Percentiles rank a stretch among this genome's conserved stretches.
phyloP scores from a whole-genome alignment of 148 eudicot species.

The Polygonum maritimum region DNA sequence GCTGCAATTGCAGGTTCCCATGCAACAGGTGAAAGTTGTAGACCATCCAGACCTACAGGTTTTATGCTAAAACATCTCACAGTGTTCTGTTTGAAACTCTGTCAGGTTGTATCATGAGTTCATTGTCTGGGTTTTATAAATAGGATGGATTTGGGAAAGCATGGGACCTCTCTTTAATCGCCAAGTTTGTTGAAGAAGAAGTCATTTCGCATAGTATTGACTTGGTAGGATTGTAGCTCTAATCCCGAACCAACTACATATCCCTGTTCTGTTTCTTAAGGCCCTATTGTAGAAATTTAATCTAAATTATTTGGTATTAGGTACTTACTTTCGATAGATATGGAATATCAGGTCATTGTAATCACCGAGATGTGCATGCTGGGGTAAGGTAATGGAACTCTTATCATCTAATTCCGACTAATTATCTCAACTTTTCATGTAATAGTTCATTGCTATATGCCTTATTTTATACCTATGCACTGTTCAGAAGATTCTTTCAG shows the following conservation, averaged over 20 bases:
- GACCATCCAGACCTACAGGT: slow-evolving; percentile 90
- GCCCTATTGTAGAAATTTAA: background rate
- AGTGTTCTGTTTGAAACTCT: background rate
- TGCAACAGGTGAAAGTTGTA: slow-evolving; percentile 46
- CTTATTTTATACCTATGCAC: background rate
- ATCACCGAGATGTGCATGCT: slow-evolving; percentile 66
- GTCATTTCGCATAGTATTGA: slow-evolving; percentile 40
- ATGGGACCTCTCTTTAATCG: slow-evolving; percentile 57
- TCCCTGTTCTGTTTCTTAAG: background rate
- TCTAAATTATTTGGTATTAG: slow-evolving; percentile 17
- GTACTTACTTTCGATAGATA: slow-evolving; percentile 70
- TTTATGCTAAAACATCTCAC: background rate
- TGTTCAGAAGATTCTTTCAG: background rate
- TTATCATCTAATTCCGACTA: background rate
- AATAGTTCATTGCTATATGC: background rate
- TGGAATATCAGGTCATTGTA: slow-evolving; percentile 95
- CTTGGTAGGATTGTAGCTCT: slow-evolving; percentile 34
- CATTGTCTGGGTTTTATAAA: slow-evolving; percentile 4
- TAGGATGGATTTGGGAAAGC: slow-evolving; percentile 81
- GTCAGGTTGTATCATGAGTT: background rate
- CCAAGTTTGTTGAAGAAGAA: slow-evolving; percentile 45
- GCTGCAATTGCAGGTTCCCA: slow-evolving; percentile 50
- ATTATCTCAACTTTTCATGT: background rate
- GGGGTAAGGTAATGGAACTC: slow-evolving; percentile 50
- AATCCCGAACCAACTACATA: background rate